phyloP scores from a whole-genome alignment of 345 rosid species.

The Gossypium thurberi region DNA sequence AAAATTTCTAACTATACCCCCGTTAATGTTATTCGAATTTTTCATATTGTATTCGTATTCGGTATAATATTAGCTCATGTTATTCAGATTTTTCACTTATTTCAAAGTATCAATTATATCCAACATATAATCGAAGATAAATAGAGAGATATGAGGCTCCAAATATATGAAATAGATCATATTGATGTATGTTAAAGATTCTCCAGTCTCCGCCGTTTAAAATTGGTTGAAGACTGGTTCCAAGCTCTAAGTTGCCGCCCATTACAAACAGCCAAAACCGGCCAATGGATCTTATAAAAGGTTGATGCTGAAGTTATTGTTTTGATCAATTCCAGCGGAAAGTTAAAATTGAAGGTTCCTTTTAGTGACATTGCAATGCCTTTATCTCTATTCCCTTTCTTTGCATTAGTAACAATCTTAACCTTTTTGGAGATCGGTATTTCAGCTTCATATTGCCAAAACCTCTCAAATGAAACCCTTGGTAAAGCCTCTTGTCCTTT shows the following conservation, averaged over 20 bases:
- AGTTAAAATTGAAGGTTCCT: not conserved
- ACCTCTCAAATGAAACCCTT: not conserved
- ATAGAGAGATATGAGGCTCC: no score
- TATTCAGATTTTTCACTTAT: no score
- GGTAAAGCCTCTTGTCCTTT: constrained; percentile 25
- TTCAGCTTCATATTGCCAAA: not conserved
- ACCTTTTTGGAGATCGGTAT: not conserved
- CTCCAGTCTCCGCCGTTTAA: not conserved
- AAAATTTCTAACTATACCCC: no score
- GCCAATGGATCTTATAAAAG: not conserved
- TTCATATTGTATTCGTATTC: no score
- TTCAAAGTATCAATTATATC: no score
- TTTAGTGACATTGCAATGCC: not conserved
- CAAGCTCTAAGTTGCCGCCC: not conserved
- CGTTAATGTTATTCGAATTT: no score
- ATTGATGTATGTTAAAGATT: not conserved
- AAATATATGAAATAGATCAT: no score
- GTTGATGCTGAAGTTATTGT: not conserved
- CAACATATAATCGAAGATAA: no score
- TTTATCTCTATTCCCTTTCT: not conserved
- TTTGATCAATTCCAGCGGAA: not conserved
- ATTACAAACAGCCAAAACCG: not conserved
- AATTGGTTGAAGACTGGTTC: not conserved
- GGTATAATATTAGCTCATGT: no score
- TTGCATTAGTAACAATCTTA: constrained; percentile 3